Evolutionary conservation across 768 basidiomycete species (phyloP), one percentile per base, ranked within the genome.

Genomic region (Brasilioporus rufonigricans): DNA sequence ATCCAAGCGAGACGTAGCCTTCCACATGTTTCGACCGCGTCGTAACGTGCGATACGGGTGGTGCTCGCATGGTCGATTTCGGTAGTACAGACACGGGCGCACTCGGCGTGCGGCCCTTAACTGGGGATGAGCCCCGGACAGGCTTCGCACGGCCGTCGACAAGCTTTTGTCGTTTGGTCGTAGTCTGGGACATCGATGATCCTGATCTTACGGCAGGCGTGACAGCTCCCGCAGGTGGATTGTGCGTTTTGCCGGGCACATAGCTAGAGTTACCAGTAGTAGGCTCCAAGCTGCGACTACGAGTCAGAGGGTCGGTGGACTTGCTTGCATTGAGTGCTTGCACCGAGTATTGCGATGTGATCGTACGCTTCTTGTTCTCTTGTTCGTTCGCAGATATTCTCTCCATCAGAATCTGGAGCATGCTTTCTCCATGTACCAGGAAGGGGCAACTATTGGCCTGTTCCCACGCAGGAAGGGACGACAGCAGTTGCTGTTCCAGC

Each of bases 401-500:
- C 60, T 90, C 86, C 75, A 86, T 81, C 36, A 99, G 82, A 48
- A 87, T 74, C 48, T 87, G 86, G 45, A 95, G 70, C 61, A 98
- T 86, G 60, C 87, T 83, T 59, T 87, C 80, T 10, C 94, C 95
- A 53, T 91, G 82, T 3, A 97, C 89, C 49, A 91, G 78, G 80
- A 98, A 98, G 1, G 84, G 78, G 16, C 83, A 79, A 0, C 82
- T 81, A 26, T 85, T 76, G 58, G 83, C 80, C 43, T 85, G 78
- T 71, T 99, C 97, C 96, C 96, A 99, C 18, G 78, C 73, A 2
- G 93, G 91, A 50, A 98, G 84, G 0, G 83, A 78, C 1, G 75
- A 69, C 5, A 96, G 73, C 2, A 99, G 78, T 57, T 98, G 93
- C 66, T 87, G 85, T 73, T 98, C 94, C 55, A 98, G 80, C 95